Percentiles rank a stretch among this genome's conserved stretches.
These are phyloP conservation scores for Pseudozyma thailandica DNA, from an alignment of 1,284 basidiomycete species.

Conservation along the genomic window DNA sequence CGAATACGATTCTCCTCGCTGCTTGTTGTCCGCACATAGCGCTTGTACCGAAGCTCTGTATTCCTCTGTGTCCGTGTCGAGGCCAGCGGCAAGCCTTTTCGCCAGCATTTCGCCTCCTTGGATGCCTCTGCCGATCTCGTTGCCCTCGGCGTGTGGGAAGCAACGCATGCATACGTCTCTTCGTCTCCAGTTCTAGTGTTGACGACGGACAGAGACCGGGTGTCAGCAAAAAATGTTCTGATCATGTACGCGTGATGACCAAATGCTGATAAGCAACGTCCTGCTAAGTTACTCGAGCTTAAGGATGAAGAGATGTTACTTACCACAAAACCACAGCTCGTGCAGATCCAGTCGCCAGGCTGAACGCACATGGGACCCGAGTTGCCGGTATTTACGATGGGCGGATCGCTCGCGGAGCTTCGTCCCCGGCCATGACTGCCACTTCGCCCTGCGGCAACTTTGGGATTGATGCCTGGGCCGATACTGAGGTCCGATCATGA, in stretches of 20 bases:
- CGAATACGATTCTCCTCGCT: conserved; percentile 4
- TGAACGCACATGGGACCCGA: conserved; percentile 84
- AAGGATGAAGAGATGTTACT: conserved; percentile 6
- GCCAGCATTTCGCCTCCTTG: conserved; percentile 42
- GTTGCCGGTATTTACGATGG: conserved; percentile 84
- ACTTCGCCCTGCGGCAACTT: conserved; percentile 24
- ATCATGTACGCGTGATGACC: too few relatives aligned
- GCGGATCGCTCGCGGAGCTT: conserved; percentile 41
- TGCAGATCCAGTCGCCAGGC: conserved; percentile 89
- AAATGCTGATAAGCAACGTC: background rate
- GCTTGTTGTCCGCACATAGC: conserved; percentile 27
- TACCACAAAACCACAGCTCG: conserved; percentile 73
- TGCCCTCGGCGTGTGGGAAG: conserved; percentile 72
- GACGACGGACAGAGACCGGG: background rate
- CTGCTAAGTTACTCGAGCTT: background rate
- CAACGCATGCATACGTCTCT: conserved; percentile 88
- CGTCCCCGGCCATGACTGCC: conserved; percentile 13
- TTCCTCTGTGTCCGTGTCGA: conserved; percentile 40
- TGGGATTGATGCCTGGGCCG: conserved; percentile 58
- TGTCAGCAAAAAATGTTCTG: background rate
- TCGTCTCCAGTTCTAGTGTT: conserved; percentile 76
- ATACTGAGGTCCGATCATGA: conserved; percentile 16
- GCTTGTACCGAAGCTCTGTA: conserved; percentile 34
- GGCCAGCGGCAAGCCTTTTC: conserved; percentile 39
- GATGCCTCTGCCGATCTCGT: conserved; percentile 43